phyloP scores from a whole-genome alignment of 495 filamentous ascomycete genomes.

The Xylaria bambusicola region DNA sequence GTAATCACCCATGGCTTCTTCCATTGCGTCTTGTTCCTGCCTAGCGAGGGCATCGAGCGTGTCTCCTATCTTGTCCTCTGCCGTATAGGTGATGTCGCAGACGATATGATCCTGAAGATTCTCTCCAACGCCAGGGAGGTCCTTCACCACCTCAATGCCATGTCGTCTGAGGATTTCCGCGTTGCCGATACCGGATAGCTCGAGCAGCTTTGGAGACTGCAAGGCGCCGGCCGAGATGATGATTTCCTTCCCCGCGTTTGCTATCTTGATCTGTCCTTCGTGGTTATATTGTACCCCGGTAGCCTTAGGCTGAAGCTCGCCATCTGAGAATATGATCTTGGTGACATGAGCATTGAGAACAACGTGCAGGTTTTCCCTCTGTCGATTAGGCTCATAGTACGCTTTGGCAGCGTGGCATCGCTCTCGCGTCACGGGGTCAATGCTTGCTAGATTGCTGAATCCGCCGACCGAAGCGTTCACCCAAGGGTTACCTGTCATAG shows the following conservation, averaged over 20 bases:
- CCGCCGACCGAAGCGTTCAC: constrained; percentile 42
- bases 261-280: constrained; percentile 31
- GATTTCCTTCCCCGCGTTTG: constrained; percentile 52
- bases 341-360: constrained; percentile 45
- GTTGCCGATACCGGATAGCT: constrained; percentile 57
- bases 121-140: constrained; percentile 56
- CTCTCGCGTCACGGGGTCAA: constrained; percentile 43
- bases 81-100: constrained; percentile 24
- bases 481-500: constrained; percentile 35
- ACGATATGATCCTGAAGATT: constrained; percentile 59
- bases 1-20: constrained; percentile 16
- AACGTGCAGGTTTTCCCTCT: constrained; percentile 48
- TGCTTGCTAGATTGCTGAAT: constrained; percentile 43
- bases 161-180: constrained; percentile 41
- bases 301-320: constrained; percentile 24
- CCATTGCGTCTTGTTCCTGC: constrained; percentile 5
- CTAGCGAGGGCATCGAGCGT: constrained; percentile 16
- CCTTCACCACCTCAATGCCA: constrained; percentile 45
- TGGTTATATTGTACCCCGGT: constrained; percentile 34
- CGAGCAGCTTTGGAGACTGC: constrained; percentile 59
- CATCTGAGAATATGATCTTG: constrained; percentile 39
- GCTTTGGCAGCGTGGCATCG: constrained; percentile 39
- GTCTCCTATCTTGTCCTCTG: constrained; percentile 18
- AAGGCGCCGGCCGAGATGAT: constrained; percentile 57
- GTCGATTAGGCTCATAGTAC: constrained; percentile 36